Percentiles rank a stretch among this genome's conserved stretches.
phyloP scores from a whole-genome alignment of 257 asterid genomes.

The Paulownia fortunei region DNA sequence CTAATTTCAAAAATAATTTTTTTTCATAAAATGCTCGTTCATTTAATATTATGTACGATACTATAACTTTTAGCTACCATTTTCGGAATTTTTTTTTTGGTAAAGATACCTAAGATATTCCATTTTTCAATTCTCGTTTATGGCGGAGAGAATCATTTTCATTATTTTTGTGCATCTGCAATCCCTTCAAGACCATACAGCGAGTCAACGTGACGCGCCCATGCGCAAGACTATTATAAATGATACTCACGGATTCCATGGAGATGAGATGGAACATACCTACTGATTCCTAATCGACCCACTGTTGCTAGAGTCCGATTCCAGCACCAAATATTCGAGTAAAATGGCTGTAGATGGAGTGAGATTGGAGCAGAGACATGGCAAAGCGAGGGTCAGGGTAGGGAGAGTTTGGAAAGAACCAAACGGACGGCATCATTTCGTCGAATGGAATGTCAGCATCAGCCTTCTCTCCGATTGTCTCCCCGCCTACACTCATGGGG shows the following conservation, averaged over 20 bases:
- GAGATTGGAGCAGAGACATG: constrained; percentile 84
- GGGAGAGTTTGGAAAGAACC: constrained; percentile 79
- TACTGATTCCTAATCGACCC: neutral
- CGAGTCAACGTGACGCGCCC: constrained; percentile 19
- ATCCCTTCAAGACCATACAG: neutral
- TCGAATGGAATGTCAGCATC: constrained; percentile 85
- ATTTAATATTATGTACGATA: too few species aligned
- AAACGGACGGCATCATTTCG: constrained; percentile 68
- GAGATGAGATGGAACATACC: neutral
- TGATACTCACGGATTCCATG: neutral
- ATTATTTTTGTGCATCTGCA: too few species aligned
- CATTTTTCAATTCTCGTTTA: too few species aligned
- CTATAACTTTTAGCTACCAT: too few species aligned
- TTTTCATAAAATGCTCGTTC: too few species aligned
- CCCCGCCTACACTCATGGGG: constrained; percentile 68
- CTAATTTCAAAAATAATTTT: too few species aligned
- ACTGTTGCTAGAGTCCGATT: neutral
- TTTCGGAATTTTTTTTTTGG: too few species aligned
- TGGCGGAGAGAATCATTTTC: too few species aligned
- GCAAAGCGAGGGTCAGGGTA: constrained; percentile 87
- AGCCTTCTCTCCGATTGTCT: constrained; percentile 90
- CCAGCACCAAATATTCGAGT: neutral
- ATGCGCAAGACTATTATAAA: neutral
- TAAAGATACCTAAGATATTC: too few species aligned
- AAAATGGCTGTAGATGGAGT: constrained; percentile 43